These are phyloP conservation scores for Penicillium psychrofluorescens DNA, from an alignment of 495 filamentous ascomycete genomes.

Conservation along the genomic window DNA sequence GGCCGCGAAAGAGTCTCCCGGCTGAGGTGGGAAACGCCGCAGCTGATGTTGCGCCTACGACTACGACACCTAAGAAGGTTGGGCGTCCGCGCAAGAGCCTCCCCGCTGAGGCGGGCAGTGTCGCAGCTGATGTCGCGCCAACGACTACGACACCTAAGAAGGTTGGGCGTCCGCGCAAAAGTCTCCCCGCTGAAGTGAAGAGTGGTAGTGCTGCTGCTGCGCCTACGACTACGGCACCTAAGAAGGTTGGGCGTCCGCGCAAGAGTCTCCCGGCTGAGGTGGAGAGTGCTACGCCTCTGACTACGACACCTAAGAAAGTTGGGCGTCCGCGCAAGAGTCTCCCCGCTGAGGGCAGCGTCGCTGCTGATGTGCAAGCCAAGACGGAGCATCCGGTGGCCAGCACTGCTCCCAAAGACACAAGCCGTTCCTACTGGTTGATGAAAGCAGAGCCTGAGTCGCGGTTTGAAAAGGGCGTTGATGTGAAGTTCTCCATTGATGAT, in stretches of 20 bases:
- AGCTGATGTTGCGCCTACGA: background rate
- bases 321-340: slow-evolving; percentile 7
- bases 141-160: background rate
- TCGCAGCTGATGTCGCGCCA: background rate
- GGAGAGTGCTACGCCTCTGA: too few relatives aligned
- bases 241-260: too few relatives aligned
- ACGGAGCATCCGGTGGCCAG: background rate
- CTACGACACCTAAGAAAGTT: too few relatives aligned
- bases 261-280: too few relatives aligned
- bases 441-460: slow-evolving; percentile 91
- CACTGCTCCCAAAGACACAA: slow-evolving; percentile 10
- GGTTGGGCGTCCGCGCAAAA: too few relatives aligned
- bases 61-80: slow-evolving; percentile 9
- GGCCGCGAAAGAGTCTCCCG: slow-evolving; percentile 1
- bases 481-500: slow-evolving; percentile 94
- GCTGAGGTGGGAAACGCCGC: too few relatives aligned
- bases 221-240: too few relatives aligned
- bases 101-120: too few relatives aligned
- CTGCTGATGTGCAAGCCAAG: slow-evolving; percentile 7
- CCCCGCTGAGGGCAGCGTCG: slow-evolving; percentile 6
- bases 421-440: slow-evolving; percentile 74
- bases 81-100: slow-evolving; percentile 7
- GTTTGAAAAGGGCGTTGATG: slow-evolving; percentile 75
- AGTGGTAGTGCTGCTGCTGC: too few relatives aligned
- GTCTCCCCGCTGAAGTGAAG: too few relatives aligned